Evolutionary conservation across 495 filamentous ascomycete genomes (phyloP), one percentile per base, ranked within the genome.

Genomic region (Penicillium samsonianum): DNA sequence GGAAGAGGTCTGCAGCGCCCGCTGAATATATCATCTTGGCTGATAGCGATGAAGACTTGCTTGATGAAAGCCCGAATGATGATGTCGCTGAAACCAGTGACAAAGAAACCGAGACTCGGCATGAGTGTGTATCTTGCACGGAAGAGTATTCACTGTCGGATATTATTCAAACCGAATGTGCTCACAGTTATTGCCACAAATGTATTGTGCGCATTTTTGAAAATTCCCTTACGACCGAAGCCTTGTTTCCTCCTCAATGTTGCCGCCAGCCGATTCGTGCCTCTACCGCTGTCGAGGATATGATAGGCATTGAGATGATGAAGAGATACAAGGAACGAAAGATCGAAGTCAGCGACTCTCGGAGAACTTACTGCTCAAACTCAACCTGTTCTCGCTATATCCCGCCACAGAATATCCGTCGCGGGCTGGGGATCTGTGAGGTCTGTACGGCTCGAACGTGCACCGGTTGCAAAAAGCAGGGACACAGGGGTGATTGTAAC

Each of bases 191-290:
- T 63, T 79, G 74, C 58, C 41, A 35, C 6, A 51, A 49, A 11
- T 80, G 77, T 52, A 55, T 72, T 16, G 40, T 25, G 7, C 40
- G 59, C 5, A 59, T 77, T 14, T 74, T 79, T 56, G n/a, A 65
- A 1, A 30, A 49, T 16, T 50, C 72, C 4, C 65, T 68, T 45
- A 64, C 28, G 8, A 67, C 71, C 40, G 73, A 77, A 41, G 61
- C 68, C 14, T 59, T 73, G 3, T 74, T 70, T 25, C 77, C 77
- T 5, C 74, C 75, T 19, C 65, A 65, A 43, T 79, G 77, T 51
- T 80, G 75, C 47, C 53, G 63, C 2, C 9, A 64, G 16, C 19
- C 20, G 9, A 61, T 76, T 23, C 51, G 59, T 4, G 20, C 65
- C n/a, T 53, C 59, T 2, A 6, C n/a, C 19, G 57, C 37, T 3